Conservation (phyloP, 805 yeast genomes). For the Teunomyces tritomae region DNA sequence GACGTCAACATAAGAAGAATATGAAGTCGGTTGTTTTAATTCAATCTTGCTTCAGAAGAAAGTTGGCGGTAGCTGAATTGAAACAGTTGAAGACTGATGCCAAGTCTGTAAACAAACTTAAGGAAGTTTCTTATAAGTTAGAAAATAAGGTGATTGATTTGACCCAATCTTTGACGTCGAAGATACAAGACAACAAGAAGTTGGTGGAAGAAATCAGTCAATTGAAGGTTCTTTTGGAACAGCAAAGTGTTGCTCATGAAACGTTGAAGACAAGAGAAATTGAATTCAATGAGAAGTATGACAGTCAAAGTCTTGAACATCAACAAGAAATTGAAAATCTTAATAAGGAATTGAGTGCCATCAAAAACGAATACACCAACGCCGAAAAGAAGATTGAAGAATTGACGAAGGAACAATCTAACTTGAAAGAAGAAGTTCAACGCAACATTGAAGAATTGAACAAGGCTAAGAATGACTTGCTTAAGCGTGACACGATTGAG, state of each 20-base stretch:
- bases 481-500: slow-evolving; percentile 61
- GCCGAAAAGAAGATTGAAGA: slow-evolving; percentile 61
- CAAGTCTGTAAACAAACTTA: slow-evolving; percentile 82
- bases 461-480: slow-evolving; percentile 55
- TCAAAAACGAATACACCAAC: slow-evolving; percentile 54
- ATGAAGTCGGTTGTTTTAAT: slow-evolving; percentile 61
- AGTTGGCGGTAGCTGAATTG: slow-evolving; percentile 66
- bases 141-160: slow-evolving; percentile 97
- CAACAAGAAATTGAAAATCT: slow-evolving; percentile 45
- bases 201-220: slow-evolving; percentile 59
- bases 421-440: slow-evolving; percentile 61
- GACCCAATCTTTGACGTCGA: slow-evolving; percentile 77
- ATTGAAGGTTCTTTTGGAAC: slow-evolving; percentile 46
- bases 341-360: slow-evolving; percentile 53
- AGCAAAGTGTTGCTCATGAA: slow-evolving; percentile 52
- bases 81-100: slow-evolving; percentile 76
- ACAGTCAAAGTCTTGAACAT: slow-evolving; percentile 46
- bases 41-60: slow-evolving; percentile 78
- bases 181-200: slow-evolving; percentile 78
- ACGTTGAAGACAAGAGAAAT: slow-evolving; percentile 53
- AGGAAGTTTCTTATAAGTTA: slow-evolving; percentile 87
- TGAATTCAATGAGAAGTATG: slow-evolving; percentile 48
- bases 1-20: slow-evolving; percentile 46
- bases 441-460: slow-evolving; percentile 60
- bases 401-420: slow-evolving; percentile 58